phyloP scores from a whole-genome alignment of 768 basidiomycete genomes.

The Suillus clintonianus region DNA sequence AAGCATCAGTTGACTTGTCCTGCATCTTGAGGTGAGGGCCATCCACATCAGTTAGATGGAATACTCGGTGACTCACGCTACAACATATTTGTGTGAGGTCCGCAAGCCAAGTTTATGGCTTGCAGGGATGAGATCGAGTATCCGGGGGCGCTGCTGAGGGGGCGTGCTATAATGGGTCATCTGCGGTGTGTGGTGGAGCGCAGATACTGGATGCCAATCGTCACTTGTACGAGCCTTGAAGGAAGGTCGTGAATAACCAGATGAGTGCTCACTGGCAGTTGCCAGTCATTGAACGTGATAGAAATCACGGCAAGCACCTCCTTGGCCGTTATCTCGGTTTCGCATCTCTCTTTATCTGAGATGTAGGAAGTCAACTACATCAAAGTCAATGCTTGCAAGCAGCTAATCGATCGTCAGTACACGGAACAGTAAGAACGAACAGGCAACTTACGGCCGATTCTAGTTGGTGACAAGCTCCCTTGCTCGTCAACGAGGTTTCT shows the following conservation, averaged over 20 bases:
- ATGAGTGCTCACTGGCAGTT: conserved; percentile 17
- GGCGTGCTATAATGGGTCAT: conserved; percentile 23
- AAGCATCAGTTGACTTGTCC: conserved; percentile 70
- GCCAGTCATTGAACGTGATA: conserved; percentile 9
- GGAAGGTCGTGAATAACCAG: conserved; percentile 25
- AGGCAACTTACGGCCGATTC: conserved; percentile 62
- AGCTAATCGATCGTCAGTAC: conserved; percentile 40
- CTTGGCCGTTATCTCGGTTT: conserved; percentile 51
- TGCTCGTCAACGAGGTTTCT: conserved; percentile 67
- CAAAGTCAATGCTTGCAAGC: conserved; percentile 68
- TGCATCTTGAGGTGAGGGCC: conserved; percentile 50
- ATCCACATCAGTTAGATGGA: neutral
- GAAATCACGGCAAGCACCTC: conserved; percentile 28
- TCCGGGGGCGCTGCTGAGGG: neutral
- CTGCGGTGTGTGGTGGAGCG: conserved; percentile 23
- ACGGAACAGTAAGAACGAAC: conserved; percentile 9
- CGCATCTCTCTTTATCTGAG: conserved; percentile 34
- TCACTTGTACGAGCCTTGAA: conserved; percentile 20
- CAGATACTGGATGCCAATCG: conserved; percentile 35
- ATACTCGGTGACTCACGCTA: conserved; percentile 36
- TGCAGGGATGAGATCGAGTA: neutral
- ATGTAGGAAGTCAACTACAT: conserved; percentile 75
- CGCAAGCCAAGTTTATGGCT: conserved; percentile 12
- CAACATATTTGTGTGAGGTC: conserved; percentile 43
- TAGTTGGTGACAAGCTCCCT: conserved; percentile 71